Evolutionary conservation across 2,329 filamentous ascomycete genomes (phyloP).

Genomic region (Hypoxylon sp.): DNA sequence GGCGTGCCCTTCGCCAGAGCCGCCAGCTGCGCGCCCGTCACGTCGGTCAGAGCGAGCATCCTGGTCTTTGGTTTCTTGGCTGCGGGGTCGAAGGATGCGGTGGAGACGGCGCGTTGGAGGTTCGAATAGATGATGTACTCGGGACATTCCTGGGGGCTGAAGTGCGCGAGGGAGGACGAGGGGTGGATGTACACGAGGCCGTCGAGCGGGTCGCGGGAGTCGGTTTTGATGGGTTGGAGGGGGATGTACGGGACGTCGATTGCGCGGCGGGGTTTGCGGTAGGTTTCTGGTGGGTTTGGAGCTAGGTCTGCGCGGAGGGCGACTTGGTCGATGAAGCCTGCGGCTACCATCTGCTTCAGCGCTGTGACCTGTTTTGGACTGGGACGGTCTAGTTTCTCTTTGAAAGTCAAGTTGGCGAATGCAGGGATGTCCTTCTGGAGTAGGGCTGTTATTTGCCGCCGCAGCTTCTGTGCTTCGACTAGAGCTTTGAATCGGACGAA

Average conservation of each 20-base stretch:
- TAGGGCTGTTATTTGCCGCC: slow-evolving; percentile 85
- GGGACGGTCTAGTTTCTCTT: slow-evolving; percentile 71
- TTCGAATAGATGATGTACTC: slow-evolving; percentile 90
- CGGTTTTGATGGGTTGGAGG: slow-evolving; percentile 76
- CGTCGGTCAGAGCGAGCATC: slow-evolving; percentile 88
- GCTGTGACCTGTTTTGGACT: slow-evolving; percentile 80
- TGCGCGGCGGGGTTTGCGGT: slow-evolving; percentile 82
- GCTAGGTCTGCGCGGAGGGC: slow-evolving; percentile 92
- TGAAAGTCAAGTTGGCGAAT: slow-evolving; percentile 70
- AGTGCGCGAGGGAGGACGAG: slow-evolving; percentile 81
- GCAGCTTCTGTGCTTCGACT: slow-evolving; percentile 86
- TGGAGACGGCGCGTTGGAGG: slow-evolving; percentile 77
- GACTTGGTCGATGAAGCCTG: slow-evolving; percentile 94
- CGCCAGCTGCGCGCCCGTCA: slow-evolving; percentile 82
- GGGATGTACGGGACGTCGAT: slow-evolving; percentile 95
- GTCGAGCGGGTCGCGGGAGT: slow-evolving; percentile 63
- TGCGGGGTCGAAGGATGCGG: slow-evolving; percentile 54
- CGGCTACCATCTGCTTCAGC: slow-evolving; percentile 91
- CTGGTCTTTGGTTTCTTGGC: slow-evolving; percentile 79
- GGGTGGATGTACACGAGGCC: slow-evolving; percentile 90
- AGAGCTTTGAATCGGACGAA: slow-evolving; percentile 91
- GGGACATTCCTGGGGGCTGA: slow-evolving; percentile 80
- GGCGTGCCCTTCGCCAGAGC: slow-evolving; percentile 88
- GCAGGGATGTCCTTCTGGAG: slow-evolving; percentile 80
- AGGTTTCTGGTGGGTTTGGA: slow-evolving; percentile 76